Evolutionary conservation across 257 asterid genomes (phyloP), one percentile per base, ranked within the genome.

Genomic region (Nicotiana benthamiana): DNA sequence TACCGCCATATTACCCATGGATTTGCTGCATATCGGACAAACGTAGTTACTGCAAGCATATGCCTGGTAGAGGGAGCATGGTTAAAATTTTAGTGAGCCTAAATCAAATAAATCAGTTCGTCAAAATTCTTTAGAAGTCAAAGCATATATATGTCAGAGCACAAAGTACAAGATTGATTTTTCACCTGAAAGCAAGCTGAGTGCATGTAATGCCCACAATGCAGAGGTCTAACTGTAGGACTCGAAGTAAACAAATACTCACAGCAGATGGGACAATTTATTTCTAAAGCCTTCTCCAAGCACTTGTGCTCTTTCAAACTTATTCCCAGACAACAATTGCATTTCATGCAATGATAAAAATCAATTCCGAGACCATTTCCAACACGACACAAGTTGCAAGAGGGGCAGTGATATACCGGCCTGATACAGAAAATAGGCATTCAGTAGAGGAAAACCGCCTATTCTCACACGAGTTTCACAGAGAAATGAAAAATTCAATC

Each of bases 131-230:
- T 74, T 4, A 9, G n/a, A 27, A 57, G 34, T 28, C 53, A 26
- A 40, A 36, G 59, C 5, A 36, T 57, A 40, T 64, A 36, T 8
- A n/a, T 9, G 74, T 64, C 54, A n/a, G 40, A 51, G 59, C 1
- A 20, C 13, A 54, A 54, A 27, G 32, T 18, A 70, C 2, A 53
- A 30, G 74, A 43, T 64, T 48, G 43, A 24, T n/a, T 56, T 70
- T 32, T 77, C 57, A 88, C 91, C 91, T 86, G 91, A 62, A 88
- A 88, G 82, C 91, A 88, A 80, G 91, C 91, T 0, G 91, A 88
- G 75, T 88, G 91, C 83, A 88, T 86, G 84, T 86, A 88, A 81
- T 88, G 91, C 74, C 91, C 91, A 81, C 91, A 88, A 83, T 85
- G 91, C 75, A 88, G 84, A 72, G 81, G 51, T 82, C 86, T 86